Evolutionary conservation across 192 early-diverging fungal genomes (phyloP).

Genomic region (Coemansia asiatica): DNA sequence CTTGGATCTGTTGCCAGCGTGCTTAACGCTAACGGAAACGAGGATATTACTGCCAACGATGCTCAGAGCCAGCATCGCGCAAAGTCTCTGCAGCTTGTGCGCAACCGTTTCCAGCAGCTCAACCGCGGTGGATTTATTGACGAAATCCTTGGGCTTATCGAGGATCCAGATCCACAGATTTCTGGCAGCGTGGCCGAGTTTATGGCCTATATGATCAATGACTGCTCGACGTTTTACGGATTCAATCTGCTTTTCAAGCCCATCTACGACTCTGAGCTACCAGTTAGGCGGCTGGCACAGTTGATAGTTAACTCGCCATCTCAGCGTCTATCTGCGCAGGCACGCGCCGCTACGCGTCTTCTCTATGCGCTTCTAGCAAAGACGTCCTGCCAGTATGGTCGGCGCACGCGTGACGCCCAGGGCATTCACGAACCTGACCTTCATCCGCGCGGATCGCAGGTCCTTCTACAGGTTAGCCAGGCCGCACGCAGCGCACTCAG

Average conservation of each 20-base stretch:
- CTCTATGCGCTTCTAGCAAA: constrained; percentile 44
- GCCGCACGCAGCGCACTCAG: constrained; percentile 43
- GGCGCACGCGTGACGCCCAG: constrained; percentile 49
- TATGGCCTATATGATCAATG: constrained; percentile 48
- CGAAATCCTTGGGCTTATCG: constrained; percentile 38
- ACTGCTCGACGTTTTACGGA: constrained; percentile 48
- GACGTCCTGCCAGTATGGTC: constrained; percentile 51
- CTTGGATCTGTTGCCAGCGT: constrained; percentile 38
- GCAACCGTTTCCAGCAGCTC: constrained; percentile 54
- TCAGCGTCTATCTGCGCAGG: constrained; percentile 45
- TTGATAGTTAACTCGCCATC: constrained; percentile 50
- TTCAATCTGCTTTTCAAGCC: constrained; percentile 55
- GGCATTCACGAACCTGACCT: constrained; percentile 42
- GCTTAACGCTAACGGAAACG: constrained; percentile 12
- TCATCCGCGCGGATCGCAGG: constrained; percentile 50
- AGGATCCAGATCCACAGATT: constrained; percentile 34
- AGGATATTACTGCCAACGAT: constrained; percentile 9
- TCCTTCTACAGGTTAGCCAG: constrained; percentile 45
- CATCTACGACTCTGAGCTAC: constrained; percentile 45
- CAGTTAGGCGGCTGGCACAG: constrained; percentile 49
- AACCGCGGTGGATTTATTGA: constrained; percentile 44
- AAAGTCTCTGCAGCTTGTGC: constrained; percentile 50
- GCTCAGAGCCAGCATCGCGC: constrained; percentile 40
- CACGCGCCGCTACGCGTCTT: constrained; percentile 35
- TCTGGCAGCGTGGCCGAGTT: constrained; percentile 47